phyloP scores from a whole-genome alignment of 2,329 filamentous ascomycete species.

The Peltaster fructicola region DNA sequence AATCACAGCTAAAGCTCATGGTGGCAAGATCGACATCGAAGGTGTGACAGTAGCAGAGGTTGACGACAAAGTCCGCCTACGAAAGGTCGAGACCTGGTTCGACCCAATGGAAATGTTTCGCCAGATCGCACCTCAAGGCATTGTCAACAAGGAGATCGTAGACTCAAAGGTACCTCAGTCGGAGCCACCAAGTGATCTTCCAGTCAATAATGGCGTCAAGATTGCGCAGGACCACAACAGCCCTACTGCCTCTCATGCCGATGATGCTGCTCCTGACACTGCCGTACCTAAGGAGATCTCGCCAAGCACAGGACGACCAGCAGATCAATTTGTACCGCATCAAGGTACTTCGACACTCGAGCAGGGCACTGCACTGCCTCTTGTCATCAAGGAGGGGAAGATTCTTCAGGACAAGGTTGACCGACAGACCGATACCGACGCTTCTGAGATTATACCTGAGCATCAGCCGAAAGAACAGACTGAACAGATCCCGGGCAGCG shows the following conservation, averaged over 20 bases:
- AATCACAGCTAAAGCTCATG: slow-evolving; percentile 43
- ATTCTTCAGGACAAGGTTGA: slow-evolving; percentile 4
- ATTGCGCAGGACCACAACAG: slow-evolving; percentile 9
- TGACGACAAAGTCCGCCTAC: slow-evolving; percentile 41
- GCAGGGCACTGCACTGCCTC: not conserved
- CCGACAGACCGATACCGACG: slow-evolving; percentile 2
- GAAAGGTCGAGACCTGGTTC: slow-evolving; percentile 45
- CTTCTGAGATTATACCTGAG: too few species aligned
- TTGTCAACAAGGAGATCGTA: slow-evolving; percentile 28
- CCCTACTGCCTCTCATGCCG: slow-evolving; percentile 3
- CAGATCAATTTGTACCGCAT: slow-evolving; percentile 9
- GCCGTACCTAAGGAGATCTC: slow-evolving; percentile 9
- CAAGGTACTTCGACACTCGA: too few species aligned
- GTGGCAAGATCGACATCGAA: slow-evolving; percentile 41
- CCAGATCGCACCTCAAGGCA: slow-evolving; percentile 38
- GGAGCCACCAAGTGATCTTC: too few species aligned
- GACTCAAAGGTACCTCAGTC: slow-evolving; percentile 20
- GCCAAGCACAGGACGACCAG: slow-evolving; percentile 8
- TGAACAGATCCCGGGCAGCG: too few species aligned
- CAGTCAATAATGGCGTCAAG: slow-evolving; percentile 8
- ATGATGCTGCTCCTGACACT: slow-evolving; percentile 5
- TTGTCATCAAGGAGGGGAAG: slow-evolving; percentile 1
- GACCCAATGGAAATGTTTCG: slow-evolving; percentile 50
- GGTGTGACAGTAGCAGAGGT: slow-evolving; percentile 45
- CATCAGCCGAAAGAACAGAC: too few species aligned